Conservation (phyloP, 2,329 filamentous ascomycete genomes). For the Coniochaeta prunicola region DNA sequence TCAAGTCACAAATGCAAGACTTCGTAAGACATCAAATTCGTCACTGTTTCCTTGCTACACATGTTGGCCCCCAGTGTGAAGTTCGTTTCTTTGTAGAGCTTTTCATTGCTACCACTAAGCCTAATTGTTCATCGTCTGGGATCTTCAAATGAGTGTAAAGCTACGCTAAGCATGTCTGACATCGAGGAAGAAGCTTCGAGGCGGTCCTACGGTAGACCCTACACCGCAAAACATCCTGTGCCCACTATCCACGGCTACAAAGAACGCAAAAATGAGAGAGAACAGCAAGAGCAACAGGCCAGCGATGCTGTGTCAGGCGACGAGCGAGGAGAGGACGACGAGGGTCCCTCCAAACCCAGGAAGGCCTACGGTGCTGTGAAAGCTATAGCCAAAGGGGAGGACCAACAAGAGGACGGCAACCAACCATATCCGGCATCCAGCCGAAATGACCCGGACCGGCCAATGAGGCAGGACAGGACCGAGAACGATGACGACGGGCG, state of each 20-base stretch:
- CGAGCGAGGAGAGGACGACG: neutral
- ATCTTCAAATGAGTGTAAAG: neutral
- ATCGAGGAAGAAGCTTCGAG: conserved; percentile 24
- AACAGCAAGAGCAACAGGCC: conserved; percentile 25
- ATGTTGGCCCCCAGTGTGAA: neutral
- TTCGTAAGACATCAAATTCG: neutral
- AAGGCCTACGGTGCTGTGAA: conserved; percentile 27
- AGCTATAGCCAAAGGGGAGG: conserved; percentile 26
- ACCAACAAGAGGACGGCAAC: conserved; percentile 17
- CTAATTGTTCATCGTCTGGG: neutral
- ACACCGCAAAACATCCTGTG: conserved; percentile 34
- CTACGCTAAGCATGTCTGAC: conserved; percentile 21
- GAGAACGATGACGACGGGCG: conserved; percentile 6
- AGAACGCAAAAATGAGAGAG: conserved; percentile 37
- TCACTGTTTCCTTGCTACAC: neutral
- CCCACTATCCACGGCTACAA: conserved; percentile 43
- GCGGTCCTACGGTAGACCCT: conserved; percentile 29
- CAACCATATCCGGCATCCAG: conserved; percentile 28
- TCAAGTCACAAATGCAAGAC: neutral
- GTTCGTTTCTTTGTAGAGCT: neutral
- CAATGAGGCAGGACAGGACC: conserved; percentile 4
- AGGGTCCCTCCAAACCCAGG: conserved; percentile 25
- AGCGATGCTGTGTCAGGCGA: conserved; percentile 5
- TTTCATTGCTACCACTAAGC: neutral
- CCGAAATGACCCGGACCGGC: conserved; percentile 18